Evolutionary conservation across 2,329 filamentous ascomycete genomes (phyloP).

Genomic region (Talaromyces sp.): DNA sequence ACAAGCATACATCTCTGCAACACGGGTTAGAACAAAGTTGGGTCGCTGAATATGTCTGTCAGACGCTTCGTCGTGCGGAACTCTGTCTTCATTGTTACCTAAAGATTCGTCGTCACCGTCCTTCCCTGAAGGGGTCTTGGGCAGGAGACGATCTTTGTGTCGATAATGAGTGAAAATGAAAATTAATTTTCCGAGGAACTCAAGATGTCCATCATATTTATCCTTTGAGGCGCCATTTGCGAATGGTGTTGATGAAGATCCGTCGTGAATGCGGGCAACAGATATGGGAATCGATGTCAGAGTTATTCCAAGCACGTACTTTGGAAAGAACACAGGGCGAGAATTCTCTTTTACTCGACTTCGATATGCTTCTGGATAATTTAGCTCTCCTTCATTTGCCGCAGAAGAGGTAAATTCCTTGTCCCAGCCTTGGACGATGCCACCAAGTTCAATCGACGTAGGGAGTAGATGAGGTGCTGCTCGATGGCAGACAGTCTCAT

Average conservation of each 20-base stretch:
- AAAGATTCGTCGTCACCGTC: too few relatives aligned
- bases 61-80: too few relatives aligned
- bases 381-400: neutral
- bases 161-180: neutral
- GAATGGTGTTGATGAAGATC: neutral
- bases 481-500: neutral
- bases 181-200: neutral
- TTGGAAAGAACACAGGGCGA: neutral
- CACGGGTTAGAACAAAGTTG: too few relatives aligned
- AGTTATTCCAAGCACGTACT: neutral
- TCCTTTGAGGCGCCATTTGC: neutral
- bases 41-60: too few relatives aligned
- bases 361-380: too few relatives aligned
- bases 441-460: neutral
- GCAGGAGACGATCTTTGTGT: neutral
- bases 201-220: neutral
- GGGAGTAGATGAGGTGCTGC: neutral
- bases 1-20: too few relatives aligned
- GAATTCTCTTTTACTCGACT: too few relatives aligned
- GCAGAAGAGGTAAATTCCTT: neutral
- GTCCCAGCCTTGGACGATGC: neutral
- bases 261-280: neutral
- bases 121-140: too few relatives aligned
- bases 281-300: neutral
- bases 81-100: too few relatives aligned